Percentiles rank a stretch among this genome's conserved stretches.
phyloP scores from a whole-genome alignment of 176 grass and related monocot species.

The Hsuehochloa calcarea region DNA sequence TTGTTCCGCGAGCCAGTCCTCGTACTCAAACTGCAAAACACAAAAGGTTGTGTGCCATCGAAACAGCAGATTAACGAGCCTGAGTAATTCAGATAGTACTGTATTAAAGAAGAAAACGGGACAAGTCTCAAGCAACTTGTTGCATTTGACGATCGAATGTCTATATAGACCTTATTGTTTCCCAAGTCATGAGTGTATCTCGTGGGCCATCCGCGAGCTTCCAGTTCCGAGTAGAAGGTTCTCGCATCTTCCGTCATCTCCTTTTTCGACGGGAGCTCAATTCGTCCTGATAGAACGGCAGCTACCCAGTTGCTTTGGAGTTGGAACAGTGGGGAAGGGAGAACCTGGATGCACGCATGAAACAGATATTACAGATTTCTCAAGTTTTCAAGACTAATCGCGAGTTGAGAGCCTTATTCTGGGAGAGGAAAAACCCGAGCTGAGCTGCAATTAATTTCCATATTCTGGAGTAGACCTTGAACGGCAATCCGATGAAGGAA shows the following conservation, averaged over 20 bases:
- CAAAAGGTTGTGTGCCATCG: neutral
- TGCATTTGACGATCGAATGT: too few species aligned
- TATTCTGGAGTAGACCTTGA: constrained; percentile 34
- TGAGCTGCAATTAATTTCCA: too few species aligned
- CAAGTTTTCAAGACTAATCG: too few species aligned
- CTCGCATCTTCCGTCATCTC: constrained; percentile 79
- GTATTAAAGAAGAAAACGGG: neutral
- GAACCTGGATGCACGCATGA: constrained; percentile 31
- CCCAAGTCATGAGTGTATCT: constrained; percentile 78
- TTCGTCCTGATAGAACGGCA: constrained; percentile 57
- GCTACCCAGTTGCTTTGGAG: constrained; percentile 97
- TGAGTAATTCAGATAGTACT: too few species aligned
- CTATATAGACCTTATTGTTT: too few species aligned
- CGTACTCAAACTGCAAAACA: constrained; percentile 70
- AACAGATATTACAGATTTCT: too few species aligned
- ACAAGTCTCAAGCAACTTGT: neutral
- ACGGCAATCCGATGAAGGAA: constrained; percentile 67
- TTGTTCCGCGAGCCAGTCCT: constrained; percentile 76
- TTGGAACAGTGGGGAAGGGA: constrained; percentile 72
- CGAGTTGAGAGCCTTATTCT: too few species aligned
- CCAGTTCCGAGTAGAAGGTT: constrained; percentile 37
- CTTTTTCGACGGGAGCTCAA: constrained; percentile 57
- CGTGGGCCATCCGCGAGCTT: constrained; percentile 64
- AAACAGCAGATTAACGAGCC: neutral
- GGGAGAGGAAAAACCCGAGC: neutral